Conservation (phyloP, 148 eudicot species). For the Heliosperma pusillum region DNA sequence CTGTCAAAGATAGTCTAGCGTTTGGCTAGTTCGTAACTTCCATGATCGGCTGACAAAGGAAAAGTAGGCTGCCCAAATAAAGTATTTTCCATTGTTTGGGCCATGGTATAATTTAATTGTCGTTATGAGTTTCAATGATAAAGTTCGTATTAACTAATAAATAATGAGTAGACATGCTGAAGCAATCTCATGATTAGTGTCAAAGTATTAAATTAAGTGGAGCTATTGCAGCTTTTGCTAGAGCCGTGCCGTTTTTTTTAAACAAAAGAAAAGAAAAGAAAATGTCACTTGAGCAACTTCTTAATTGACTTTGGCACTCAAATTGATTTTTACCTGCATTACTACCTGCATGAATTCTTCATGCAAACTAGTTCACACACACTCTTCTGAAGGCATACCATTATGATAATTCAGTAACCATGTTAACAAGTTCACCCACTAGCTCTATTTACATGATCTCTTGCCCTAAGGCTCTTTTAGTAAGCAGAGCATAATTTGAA, state of each 20-base stretch:
- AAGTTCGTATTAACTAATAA: conserved; percentile 2
- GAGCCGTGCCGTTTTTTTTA: conserved; percentile 1
- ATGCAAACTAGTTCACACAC: conserved; percentile 18
- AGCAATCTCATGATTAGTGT: conserved; percentile 15
- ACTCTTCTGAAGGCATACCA: conserved; percentile 16
- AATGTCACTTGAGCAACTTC: conserved; percentile 6
- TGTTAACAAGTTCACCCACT: conserved; percentile 2
- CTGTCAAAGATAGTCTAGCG: conserved; percentile 18
- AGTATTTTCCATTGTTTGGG: conserved; percentile 13
- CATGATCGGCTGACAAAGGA: conserved; percentile 27
- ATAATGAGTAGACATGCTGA: neutral
- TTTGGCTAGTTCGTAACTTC: conserved; percentile 14
- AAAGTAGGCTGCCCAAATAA: conserved; percentile 25
- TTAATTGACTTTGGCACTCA: conserved; percentile 12
- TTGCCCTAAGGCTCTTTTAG: conserved; percentile 3
- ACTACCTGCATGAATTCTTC: conserved; percentile 24
- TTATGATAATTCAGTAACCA: neutral
- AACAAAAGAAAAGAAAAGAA: neutral
- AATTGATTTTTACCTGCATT: conserved; percentile 12
- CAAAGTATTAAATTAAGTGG: conserved; percentile 16
- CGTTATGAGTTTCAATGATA: conserved; percentile 20
- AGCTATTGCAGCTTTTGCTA: conserved; percentile 14
- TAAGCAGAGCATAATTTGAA: conserved; percentile 10
- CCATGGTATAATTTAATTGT: conserved; percentile 9
- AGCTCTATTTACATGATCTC: conserved; percentile 23